Conservation (phyloP, 495 filamentous ascomycete genomes). For the Tuber calosporum region DNA sequence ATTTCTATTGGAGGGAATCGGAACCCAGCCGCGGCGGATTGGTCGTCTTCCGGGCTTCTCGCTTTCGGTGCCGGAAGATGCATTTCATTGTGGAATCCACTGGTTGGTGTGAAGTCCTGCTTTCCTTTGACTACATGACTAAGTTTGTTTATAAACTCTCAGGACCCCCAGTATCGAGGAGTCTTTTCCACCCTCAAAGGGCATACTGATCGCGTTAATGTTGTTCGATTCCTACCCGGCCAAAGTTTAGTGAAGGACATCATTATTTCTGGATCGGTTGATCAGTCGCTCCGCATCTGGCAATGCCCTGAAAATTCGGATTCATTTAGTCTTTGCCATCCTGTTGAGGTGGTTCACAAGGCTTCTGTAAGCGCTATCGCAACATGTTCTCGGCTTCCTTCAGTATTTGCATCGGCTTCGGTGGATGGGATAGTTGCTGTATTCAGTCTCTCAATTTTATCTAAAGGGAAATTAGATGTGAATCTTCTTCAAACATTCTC, state of each 20-base stretch:
- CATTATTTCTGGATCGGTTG: conserved; percentile 72
- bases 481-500: conserved; percentile 62
- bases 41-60: conserved; percentile 66
- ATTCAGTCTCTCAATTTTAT: conserved; percentile 48
- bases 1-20: conserved; percentile 84
- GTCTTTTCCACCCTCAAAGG: conserved; percentile 66
- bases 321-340: conserved; percentile 45
- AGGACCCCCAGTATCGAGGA: conserved; percentile 52
- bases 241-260: conserved; percentile 48
- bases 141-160: conserved; percentile 39
- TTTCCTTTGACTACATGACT: neutral
- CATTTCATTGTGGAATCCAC: conserved; percentile 79
- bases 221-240: conserved; percentile 64
- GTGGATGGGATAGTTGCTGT: conserved; percentile 78
- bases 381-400: conserved; percentile 38
- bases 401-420: conserved; percentile 54
- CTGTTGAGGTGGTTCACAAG: conserved; percentile 54
- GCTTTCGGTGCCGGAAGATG: conserved; percentile 87
- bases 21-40: conserved; percentile 83
- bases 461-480: conserved; percentile 40
- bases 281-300: conserved; percentile 75
- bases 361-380: conserved; percentile 75
- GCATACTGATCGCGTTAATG: conserved; percentile 75
- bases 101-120: conserved; percentile 51
- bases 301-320: conserved; percentile 37